These are phyloP conservation scores for Cladorrhinum samala DNA, from an alignment of 495 filamentous ascomycete species.

Conservation along the genomic window DNA sequence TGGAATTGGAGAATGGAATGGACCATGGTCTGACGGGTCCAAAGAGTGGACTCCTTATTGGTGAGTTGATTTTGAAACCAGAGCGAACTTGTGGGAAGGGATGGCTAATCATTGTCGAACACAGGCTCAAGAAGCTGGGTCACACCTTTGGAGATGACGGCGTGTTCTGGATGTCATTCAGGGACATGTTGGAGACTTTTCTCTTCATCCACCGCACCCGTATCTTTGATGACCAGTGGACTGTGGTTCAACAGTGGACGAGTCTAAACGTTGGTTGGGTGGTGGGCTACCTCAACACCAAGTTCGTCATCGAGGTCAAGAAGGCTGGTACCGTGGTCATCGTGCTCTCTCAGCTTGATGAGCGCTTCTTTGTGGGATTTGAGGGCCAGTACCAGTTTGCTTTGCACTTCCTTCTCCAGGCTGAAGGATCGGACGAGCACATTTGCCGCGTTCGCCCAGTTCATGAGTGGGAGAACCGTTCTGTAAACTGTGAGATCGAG, in stretches of 20 bases:
- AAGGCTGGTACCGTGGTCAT: conserved; percentile 67
- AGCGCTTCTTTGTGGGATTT: conserved; percentile 77
- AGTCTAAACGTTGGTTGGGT: conserved; percentile 82
- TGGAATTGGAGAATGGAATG: conserved; percentile 62
- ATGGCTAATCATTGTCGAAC: too few species aligned
- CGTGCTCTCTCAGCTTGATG: conserved; percentile 76
- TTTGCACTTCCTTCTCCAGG: conserved; percentile 75
- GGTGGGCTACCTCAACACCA: conserved; percentile 75
- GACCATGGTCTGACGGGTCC: conserved; percentile 83
- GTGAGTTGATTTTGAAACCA: too few species aligned
- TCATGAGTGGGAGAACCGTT: conserved; percentile 62
- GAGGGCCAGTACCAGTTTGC: conserved; percentile 73
- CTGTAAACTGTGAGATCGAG: conserved; percentile 73
- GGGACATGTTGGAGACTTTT: conserved; percentile 78
- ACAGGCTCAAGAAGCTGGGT: conserved; percentile 67
- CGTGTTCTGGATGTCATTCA: conserved; percentile 62
- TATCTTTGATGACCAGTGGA: conserved; percentile 79
- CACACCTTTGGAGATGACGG: conserved; percentile 90
- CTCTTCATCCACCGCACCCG: conserved; percentile 78
- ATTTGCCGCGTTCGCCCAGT: conserved; percentile 65
- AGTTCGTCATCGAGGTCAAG: conserved; percentile 65
- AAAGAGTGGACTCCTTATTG: conserved; percentile 90
- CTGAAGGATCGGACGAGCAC: conserved; percentile 73
- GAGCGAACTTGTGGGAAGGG: too few species aligned
- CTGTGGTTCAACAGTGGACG: conserved; percentile 79